Evolutionary conservation across 495 filamentous ascomycete genomes (phyloP), one percentile per base, ranked within the genome.

Genomic region (Trichocladium antarcticum): DNA sequence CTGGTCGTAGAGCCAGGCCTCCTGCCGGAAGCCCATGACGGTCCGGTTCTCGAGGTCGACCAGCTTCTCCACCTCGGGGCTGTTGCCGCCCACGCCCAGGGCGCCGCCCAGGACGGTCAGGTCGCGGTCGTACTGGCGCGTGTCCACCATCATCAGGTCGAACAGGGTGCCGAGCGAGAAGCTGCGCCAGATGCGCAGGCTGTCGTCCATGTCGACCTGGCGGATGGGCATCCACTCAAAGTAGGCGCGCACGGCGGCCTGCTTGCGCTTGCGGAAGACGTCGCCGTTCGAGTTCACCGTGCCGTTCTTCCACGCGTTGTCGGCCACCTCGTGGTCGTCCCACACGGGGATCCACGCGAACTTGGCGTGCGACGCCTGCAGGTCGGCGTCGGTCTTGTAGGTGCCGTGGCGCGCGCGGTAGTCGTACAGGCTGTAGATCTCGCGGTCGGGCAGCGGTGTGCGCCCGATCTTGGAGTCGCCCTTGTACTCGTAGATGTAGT

Each of bases 271-370:
- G 16, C 45, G 39, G 42, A 47, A 51, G 14, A 81, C 79, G 57
- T 80, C 82, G 28, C 80, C 66, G 51, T 81, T 77, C 20, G 75
- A 80, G 57, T 84, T 82, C 55, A 72, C 74, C 8, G 60, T 65
- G 3, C 80, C 81, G 45, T 74, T 77, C 29, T 72, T 66, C 52
- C 74, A 85, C 14, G 71, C 69, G 56, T 85, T 83, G 56, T 85
- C 71, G 5, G 76, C 76, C 27, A 83, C 74, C 60, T 83, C 80
- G 57, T 83, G 81, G 53, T 83, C 81, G 59, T 84, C 81, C 81
- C 81, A 85, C 9, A 81, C 79, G 5, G 78, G 66, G 48, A 85
- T 83, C 80, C 81, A 84, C 12, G 81, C 70, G 50, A 78, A 83
- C 22, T 70, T 66, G 51, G 76, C 70, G 58, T 80, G 74, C 42